Base-by-base conservation (phyloP, 176 grass and related monocot species). In the Canna indica region DNA sequence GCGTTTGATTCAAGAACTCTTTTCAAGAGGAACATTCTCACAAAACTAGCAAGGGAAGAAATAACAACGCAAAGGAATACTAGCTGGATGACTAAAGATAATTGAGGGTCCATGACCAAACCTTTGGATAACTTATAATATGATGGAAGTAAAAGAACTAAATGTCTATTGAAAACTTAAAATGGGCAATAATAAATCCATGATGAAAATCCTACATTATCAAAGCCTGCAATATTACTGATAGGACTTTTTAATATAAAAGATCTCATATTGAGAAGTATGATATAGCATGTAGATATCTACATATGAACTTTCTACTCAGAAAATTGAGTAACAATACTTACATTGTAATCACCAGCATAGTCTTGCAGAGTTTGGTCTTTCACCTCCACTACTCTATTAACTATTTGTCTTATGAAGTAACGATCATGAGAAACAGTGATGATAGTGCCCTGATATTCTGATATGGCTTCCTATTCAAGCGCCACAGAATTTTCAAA, bases 371-470 rank as follows among this genome's bases (percentile, higher is more conserved):
- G 82, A 65, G 77, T 87, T 75, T 80, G 77, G 68, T 93, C 80
- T 68, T 78, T 99, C 41, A 99, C 86, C 79, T 99, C 94, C 39
- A 99, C 78, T 28, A 99, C 94, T 88, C 89, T 88, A 59, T 93
- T 99, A 29, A 99, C 90, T 73, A 99, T 93, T 76, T 99, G 94
- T 75, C 82, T 93, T 73, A 99, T 47, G 31, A 99, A 99, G 76
- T 99, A 99, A 27, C 94, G 81, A 64, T 99, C 94, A 47, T 99
- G 94, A 76, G 94, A 99, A 78, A 99, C 89, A 80, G 94, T 88
- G 83, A 99, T 87, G 30, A 99, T 82, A 0, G 94, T 90, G 28
- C 94, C 89, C 32, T 75, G 72, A 76, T 99, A 99, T 79, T 99
- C 89, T 10, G 79, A 85, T 90, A 99, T 99, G 52, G 94, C 94